Evolutionary conservation across 495 filamentous ascomycete genomes (phyloP).

Genomic region (Penicillium flavigenum): DNA sequence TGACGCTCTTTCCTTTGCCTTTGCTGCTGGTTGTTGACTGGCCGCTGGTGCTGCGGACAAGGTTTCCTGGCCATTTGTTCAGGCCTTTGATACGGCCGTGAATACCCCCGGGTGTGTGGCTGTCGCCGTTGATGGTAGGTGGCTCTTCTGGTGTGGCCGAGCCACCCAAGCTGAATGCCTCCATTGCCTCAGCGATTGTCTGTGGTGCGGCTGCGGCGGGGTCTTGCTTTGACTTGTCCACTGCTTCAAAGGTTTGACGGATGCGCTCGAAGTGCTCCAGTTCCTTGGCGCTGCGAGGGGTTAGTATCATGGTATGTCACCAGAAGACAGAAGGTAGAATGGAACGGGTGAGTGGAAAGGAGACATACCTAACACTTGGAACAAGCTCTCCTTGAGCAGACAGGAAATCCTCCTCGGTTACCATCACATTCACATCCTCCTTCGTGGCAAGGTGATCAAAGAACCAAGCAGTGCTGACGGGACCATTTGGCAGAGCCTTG

Average conservation of each 20-base stretch:
- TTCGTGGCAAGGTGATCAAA: slow-evolving; percentile 86
- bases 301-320: slow-evolving; percentile 19
- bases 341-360: not conserved
- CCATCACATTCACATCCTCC: slow-evolving; percentile 81
- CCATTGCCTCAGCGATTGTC: slow-evolving; percentile 42
- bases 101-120: slow-evolving; percentile 20
- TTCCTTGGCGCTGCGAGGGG: slow-evolving; percentile 70
- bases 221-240: slow-evolving; percentile 43
- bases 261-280: slow-evolving; percentile 88
- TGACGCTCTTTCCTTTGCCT: slow-evolving; percentile 39
- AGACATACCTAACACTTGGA: slow-evolving; percentile 72
- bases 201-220: slow-evolving; percentile 29
- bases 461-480: slow-evolving; percentile 85
- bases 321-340: not conserved
- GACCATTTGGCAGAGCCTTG: slow-evolving; percentile 49
- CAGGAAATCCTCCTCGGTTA: slow-evolving; percentile 83
- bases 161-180: slow-evolving; percentile 34
- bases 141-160: slow-evolving; percentile 17
- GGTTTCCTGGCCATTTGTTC: slow-evolving; percentile 31
- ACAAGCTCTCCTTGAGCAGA: slow-evolving; percentile 79
- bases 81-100: slow-evolving; percentile 33
- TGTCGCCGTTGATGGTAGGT: slow-evolving; percentile 36
- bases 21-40: slow-evolving; percentile 33
- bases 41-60: slow-evolving; percentile 32
- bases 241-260: slow-evolving; percentile 72